These are phyloP conservation scores for Moricandia moricandioides DNA, from an alignment of 345 rosid genomes.

Conservation along the genomic window DNA sequence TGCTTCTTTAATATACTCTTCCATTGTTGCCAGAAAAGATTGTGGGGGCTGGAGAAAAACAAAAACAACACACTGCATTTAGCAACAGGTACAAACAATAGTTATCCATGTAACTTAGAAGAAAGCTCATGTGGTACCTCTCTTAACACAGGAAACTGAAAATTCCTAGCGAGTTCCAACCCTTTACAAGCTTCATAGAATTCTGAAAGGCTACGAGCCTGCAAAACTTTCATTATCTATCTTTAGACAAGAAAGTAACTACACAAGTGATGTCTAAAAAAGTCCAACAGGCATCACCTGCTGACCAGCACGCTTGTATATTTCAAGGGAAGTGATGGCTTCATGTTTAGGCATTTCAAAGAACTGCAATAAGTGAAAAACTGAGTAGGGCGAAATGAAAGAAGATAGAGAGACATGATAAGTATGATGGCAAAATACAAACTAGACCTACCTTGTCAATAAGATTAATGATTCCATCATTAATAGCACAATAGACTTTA, in stretches of 20 bases:
- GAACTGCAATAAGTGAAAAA: conserved; percentile 55
- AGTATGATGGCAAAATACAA: conserved; percentile 6
- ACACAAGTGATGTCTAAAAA: neutral
- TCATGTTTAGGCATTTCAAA: conserved; percentile 99
- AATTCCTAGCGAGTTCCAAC: conserved; percentile 97
- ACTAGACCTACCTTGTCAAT: conserved; percentile 76
- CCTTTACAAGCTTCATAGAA: conserved; percentile 96
- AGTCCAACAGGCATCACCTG: conserved; percentile 58
- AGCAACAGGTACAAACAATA: neutral
- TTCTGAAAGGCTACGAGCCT: conserved; percentile 91
- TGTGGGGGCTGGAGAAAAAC: conserved; percentile 77
- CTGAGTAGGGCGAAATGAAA: conserved; percentile 3
- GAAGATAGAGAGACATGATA: neutral
- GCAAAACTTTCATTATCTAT: conserved; percentile 24
- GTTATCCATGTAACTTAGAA: neutral
- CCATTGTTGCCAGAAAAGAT: conserved; percentile 93
- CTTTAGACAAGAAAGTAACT: conserved; percentile 1
- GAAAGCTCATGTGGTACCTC: conserved; percentile 52
- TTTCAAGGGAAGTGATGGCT: conserved; percentile 77
- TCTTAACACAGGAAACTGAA: conserved; percentile 91
- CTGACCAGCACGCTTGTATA: conserved; percentile 78
- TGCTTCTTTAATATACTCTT: conserved; percentile 96
- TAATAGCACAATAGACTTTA: conserved; percentile 90
- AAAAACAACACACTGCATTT: neutral
- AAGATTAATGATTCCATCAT: conserved; percentile 98